These are phyloP conservation scores for Talaromyces rugulosus DNA, from an alignment of 2,329 filamentous ascomycete genomes.

Conservation along the genomic window DNA sequence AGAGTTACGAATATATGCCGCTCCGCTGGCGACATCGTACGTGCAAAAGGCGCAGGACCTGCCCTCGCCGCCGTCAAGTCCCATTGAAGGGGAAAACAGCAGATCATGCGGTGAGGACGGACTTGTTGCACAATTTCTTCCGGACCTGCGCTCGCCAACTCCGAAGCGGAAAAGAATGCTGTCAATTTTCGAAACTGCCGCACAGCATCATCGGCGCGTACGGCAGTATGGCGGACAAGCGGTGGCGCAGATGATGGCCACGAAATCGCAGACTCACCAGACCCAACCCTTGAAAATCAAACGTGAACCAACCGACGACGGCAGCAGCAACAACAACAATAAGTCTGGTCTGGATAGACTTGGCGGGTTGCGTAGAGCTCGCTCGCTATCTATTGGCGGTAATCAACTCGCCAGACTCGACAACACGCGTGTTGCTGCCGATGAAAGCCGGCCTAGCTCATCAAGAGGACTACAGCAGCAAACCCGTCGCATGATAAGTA, in stretches of 20 bases:
- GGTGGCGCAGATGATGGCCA: slow-evolving; percentile 38
- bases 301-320: slow-evolving; percentile 29
- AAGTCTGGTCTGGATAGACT: slow-evolving; percentile 27
- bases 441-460: slow-evolving; percentile 19
- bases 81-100: slow-evolving; percentile 1
- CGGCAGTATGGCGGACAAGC: slow-evolving; percentile 36
- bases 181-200: slow-evolving; percentile 38
- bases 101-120: slow-evolving; percentile 3
- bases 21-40: slow-evolving; percentile 30
- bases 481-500: slow-evolving; percentile 8
- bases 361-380: slow-evolving; percentile 22
- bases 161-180: slow-evolving; percentile 42
- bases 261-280: slow-evolving; percentile 17
- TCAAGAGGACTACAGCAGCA: slow-evolving; percentile 16
- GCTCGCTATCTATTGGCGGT: slow-evolving; percentile 27
- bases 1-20: slow-evolving; percentile 34
- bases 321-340: slow-evolving; percentile 12
- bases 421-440: slow-evolving; percentile 20
- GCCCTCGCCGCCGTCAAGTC: slow-evolving; percentile 28
- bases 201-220: slow-evolving; percentile 38
- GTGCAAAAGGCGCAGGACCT: slow-evolving; percentile 31
- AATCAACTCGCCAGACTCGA: slow-evolving; percentile 16
- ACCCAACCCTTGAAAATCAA: slow-evolving; percentile 31
- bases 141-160: slow-evolving; percentile 34
- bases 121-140: slow-evolving; percentile 32